phyloP scores from a whole-genome alignment of 306 rosid genomes.

The Vigna trinervia region DNA sequence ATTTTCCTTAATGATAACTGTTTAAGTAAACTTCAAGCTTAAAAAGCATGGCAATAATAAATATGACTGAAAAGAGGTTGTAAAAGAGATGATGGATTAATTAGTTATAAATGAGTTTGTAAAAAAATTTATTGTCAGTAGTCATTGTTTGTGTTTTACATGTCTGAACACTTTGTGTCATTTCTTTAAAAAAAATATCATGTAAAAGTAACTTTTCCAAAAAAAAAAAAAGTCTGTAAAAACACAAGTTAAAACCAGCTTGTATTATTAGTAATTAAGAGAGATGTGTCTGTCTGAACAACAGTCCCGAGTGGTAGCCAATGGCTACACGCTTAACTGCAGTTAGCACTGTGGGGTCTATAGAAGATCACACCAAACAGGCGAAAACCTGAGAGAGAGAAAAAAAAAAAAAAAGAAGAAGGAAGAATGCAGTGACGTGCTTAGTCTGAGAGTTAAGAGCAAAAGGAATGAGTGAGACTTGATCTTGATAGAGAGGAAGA shows the following conservation, averaged over 20 bases:
- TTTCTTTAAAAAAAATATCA: not conserved
- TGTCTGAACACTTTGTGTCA: not conserved
- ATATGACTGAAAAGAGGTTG: too few relatives aligned
- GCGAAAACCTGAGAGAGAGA: conserved; percentile 12
- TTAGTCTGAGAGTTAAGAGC: conserved; percentile 51
- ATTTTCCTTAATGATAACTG: too few relatives aligned
- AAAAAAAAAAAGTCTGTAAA: not conserved
- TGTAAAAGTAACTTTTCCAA: not conserved
- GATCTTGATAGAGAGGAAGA: conserved; percentile 27
- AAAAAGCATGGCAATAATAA: too few relatives aligned
- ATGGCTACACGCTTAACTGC: conserved; percentile 43
- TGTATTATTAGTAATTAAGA: not conserved
- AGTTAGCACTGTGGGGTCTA: conserved; percentile 54
- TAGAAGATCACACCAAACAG: conserved; percentile 26
- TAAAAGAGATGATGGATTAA: too few relatives aligned
- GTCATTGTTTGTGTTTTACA: too few relatives aligned
- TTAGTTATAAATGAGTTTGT: too few relatives aligned
- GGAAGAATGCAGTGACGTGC: conserved; percentile 47
- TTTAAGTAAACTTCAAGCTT: too few relatives aligned
- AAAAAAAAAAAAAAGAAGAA: not conserved
- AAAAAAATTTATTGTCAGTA: too few relatives aligned
- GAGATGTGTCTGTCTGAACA: not conserved
- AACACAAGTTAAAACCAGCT: not conserved
- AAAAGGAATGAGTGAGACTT: conserved; percentile 75
- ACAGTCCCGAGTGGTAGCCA: not conserved